Base-by-base conservation (phyloP, 352 stramenopile genomes). In the Phytophthora rubi region DNA sequence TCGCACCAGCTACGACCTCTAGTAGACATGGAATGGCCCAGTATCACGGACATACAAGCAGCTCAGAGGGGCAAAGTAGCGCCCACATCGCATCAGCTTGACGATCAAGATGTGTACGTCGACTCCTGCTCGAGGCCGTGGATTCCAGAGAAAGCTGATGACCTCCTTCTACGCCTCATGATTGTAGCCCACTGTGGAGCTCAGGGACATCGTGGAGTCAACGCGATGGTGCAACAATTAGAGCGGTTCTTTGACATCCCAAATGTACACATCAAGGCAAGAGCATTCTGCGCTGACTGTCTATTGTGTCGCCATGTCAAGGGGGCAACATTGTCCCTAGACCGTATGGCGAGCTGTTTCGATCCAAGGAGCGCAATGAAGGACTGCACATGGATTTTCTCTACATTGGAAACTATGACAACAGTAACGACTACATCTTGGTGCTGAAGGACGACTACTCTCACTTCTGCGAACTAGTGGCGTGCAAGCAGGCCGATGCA, bases 401-500 rank as follows among this genome's bases (percentile, higher is more conserved):
- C 4, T 42, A 51, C 42, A 49, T 44, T 35, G 48, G 47, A 10
- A 51, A 26, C 16, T 51, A 51, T 9, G 47, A 65, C 12, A 51
- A 6, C 9, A 56, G 30, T 57, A 48, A 10, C 13, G 58, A 49
- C 12, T 65, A 65, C 32, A 13, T 65, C 3, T 33, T 57, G 9
- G 58, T 65, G 15, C 44, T 65, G 32, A 65, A 65, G 37, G 58
- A 65, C 18, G 58, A 57, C 6, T 33, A 28, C 9, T 33, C 47
- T 12, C 58, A 57, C n/a, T 65, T 65, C 44, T 51, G 44, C 44
- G 44, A 52, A 28, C 45, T 52, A 28, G n/a, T 52, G 45, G 45
- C 16, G 6, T 52, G 16, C 45, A 52, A 52, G 45, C 45, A 10
- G 2, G 45, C 45, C 8, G 45, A 52, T 5, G 45, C 45, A 52